Conservation (phyloP, 768 basidiomycete genomes). For the Mycena amicta region DNA sequence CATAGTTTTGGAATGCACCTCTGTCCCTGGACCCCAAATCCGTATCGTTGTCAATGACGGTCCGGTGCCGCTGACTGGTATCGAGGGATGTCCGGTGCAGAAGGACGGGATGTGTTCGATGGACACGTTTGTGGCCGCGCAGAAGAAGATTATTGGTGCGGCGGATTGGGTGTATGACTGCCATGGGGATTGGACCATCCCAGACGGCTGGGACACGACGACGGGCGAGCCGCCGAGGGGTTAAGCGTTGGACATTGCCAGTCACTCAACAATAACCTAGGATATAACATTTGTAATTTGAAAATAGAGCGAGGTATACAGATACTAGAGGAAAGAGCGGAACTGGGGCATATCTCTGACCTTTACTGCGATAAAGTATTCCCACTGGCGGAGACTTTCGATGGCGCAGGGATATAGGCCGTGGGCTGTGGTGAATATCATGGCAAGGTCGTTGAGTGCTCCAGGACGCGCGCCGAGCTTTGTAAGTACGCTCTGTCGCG, state of each 20-base stretch:
- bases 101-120: constrained; percentile 80
- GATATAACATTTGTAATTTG: too few species aligned
- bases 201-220: constrained; percentile 76
- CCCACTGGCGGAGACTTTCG: constrained; percentile 22
- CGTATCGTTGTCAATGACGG: constrained; percentile 89
- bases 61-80: constrained; percentile 75
- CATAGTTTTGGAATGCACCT: constrained; percentile 64
- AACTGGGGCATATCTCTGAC: constrained; percentile 20
- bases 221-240: constrained; percentile 62
- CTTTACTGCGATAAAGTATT: constrained; percentile 20
- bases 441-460: constrained; percentile 16
- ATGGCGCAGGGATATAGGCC: constrained; percentile 23
- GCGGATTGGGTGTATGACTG: constrained; percentile 82
- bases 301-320: background rate
- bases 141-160: constrained; percentile 62
- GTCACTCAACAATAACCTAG: too few species aligned
- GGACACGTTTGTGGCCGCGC: constrained; percentile 67
- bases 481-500: constrained; percentile 18
- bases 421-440: constrained; percentile 20
- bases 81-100: constrained; percentile 72
- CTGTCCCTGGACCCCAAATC: constrained; percentile 59
- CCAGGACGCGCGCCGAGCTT: constrained; percentile 19
- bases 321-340: constrained; percentile 14
- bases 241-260: too few species aligned
- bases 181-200: constrained; percentile 73